Conservation (phyloP, 495 filamentous ascomycete genomes). For the Glarea lozoyensis region DNA sequence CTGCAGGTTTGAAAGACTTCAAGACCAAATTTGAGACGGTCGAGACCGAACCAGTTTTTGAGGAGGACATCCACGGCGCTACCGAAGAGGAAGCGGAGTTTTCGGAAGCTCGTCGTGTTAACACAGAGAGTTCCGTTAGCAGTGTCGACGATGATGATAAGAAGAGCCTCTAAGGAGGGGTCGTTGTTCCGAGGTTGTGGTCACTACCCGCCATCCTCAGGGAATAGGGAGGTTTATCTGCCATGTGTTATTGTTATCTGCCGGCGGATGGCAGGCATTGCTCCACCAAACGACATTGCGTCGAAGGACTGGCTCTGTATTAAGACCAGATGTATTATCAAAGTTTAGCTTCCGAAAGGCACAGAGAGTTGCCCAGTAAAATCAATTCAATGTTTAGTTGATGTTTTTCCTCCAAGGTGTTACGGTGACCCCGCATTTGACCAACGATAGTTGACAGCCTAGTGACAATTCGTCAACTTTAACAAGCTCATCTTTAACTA, state of each 20-base stretch:
- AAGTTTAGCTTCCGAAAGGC: slow-evolving; percentile 18
- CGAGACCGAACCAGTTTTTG: slow-evolving; percentile 80
- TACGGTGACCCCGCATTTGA: too few species aligned
- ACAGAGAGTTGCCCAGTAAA: slow-evolving; percentile 22
- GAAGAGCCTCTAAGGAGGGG: slow-evolving; percentile 24
- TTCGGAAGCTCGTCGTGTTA: slow-evolving; percentile 28
- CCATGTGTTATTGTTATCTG: slow-evolving; percentile 14
- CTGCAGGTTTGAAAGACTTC: slow-evolving; percentile 51
- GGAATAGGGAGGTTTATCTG: slow-evolving; percentile 8
- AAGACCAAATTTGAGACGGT: slow-evolving; percentile 85
- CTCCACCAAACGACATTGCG: too few species aligned
- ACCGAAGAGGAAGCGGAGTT: slow-evolving; percentile 31
- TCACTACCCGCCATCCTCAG: slow-evolving; percentile 8
- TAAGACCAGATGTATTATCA: slow-evolving; percentile 22
- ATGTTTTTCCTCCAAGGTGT: neutral
- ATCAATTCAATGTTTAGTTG: neutral
- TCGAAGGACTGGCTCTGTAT: slow-evolving; percentile 16
- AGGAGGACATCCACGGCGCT: slow-evolving; percentile 67
- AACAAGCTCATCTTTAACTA: too few species aligned
- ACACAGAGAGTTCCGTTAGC: slow-evolving; percentile 41
- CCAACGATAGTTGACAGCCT: too few species aligned
- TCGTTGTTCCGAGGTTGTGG: slow-evolving; percentile 7
- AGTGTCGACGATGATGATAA: slow-evolving; percentile 34
- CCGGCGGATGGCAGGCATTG: slow-evolving; percentile 16
- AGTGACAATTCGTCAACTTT: too few species aligned